Base-by-base conservation (phyloP, 2,329 filamentous ascomycete species). In the Trichophyton benhamiae region DNA sequence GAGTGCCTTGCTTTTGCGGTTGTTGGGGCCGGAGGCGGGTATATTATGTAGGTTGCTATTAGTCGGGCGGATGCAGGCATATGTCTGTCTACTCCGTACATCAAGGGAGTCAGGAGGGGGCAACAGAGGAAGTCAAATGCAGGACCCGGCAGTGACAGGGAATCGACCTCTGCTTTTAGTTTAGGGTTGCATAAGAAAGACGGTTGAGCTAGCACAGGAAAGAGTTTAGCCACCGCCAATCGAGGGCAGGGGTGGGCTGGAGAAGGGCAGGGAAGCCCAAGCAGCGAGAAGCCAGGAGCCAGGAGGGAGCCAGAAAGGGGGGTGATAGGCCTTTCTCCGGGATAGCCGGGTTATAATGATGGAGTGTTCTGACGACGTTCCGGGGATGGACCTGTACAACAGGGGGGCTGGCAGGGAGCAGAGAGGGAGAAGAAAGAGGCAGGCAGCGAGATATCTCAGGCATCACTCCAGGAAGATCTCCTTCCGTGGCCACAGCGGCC, bases 161-260 rank as follows among this genome's bases (percentile, higher is more conserved):
- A 41, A 41, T 36, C 17, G 20, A 15, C 8, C 55, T 20, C 38
- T 58, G 33, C 55, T 58, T 58, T 58, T 58, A 41, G 33, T 44
- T 59, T 59, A 59, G 42, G 57, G 57, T 59, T 59, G 57, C 57
- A 59, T 59, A 42, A 33, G 25, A 44, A 44, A 42, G 42, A 44
- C 25, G 57, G 38, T 59, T 38, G 42, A 59, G 41, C 57, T 59
- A 59, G 57, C 38, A 44, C 42, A 33, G 57, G 42, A 46, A 57
- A 11, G 53, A 57, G 53, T 57, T 57, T 38, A 42, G 33, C 27
- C 53, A 57, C 33, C 36, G 36, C 36, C 33, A 57, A 57, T 57
- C 53, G 13, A 41, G 53, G 33, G 20, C 53, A 57, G 25, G 53
- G 65, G 25, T 57, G 30, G 20, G 25, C 41, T 17, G 13, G 41